phyloP scores from a whole-genome alignment of 2,329 filamentous ascomycete species.

The Penicillium sp. region DNA sequence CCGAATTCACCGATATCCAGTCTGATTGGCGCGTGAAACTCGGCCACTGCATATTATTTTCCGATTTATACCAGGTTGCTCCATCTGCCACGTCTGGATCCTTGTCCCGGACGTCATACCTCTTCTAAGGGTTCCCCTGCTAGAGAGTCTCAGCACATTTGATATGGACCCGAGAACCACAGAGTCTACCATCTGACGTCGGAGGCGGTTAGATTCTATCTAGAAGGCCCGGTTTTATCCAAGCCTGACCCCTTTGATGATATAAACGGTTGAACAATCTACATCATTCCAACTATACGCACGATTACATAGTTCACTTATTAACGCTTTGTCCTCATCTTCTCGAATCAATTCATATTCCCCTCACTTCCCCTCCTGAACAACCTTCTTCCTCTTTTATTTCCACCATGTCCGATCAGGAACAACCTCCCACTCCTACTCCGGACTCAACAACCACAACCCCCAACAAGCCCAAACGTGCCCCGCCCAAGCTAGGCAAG shows the following conservation, averaged over 20 bases:
- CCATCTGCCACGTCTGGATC: conserved; percentile 9
- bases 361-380: conserved; percentile 8
- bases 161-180: neutral
- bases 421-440: conserved; percentile 16
- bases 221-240: conserved; percentile 13
- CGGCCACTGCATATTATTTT: neutral
- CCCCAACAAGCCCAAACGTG: conserved; percentile 22
- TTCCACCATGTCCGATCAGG: conserved; percentile 27
- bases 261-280: conserved; percentile 15
- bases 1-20: conserved; percentile 1
- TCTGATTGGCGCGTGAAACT: conserved; percentile 9
- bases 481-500: conserved; percentile 27
- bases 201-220: conserved; percentile 14
- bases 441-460: conserved; percentile 14
- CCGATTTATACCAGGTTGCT: conserved; percentile 1
- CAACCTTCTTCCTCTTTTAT: conserved; percentile 14
- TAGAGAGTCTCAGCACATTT: neutral
- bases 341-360: conserved; percentile 21
- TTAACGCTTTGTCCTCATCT: conserved; percentile 17
- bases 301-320: conserved; percentile 10
- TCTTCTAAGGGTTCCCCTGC: neutral
- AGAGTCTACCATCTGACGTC: conserved; percentile 23
- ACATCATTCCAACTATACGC: conserved; percentile 14
- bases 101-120: conserved; percentile 15
- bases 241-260: conserved; percentile 4